Evolutionary conservation across 306 rosid species (phyloP).

Genomic region (Vicia villosa): DNA sequence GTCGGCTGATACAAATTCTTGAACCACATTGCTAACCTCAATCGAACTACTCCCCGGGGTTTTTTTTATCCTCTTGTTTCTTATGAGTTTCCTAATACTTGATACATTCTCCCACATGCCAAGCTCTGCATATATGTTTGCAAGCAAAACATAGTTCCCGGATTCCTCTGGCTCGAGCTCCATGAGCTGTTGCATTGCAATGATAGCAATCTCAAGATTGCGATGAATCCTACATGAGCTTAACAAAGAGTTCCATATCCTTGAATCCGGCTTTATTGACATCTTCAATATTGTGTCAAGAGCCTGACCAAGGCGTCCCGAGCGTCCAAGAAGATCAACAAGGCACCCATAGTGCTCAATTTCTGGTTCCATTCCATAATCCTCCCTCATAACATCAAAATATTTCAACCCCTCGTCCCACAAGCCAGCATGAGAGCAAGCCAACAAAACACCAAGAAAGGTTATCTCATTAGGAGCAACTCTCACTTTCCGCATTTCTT

Average conservation of each 20-base stretch:
- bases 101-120: constrained; percentile 79
- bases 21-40: constrained; percentile 60
- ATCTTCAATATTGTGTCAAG: constrained; percentile 58
- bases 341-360: constrained; percentile 82
- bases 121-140: constrained; percentile 72
- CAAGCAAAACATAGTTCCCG: constrained; percentile 79
- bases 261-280: constrained; percentile 72
- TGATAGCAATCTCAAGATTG: constrained; percentile 64
- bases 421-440: constrained; percentile 76
- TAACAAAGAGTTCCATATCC: constrained; percentile 82
- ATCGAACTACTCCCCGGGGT: constrained; percentile 75
- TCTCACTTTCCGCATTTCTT: constrained; percentile 52
- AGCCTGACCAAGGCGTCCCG: constrained; percentile 64
- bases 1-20: constrained; percentile 67
- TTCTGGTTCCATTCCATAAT: constrained; percentile 50
- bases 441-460: constrained; percentile 69
- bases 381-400: constrained; percentile 58
- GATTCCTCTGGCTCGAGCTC: constrained; percentile 83
- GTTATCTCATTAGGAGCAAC: constrained; percentile 70
- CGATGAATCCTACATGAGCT: constrained; percentile 69
- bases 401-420: constrained; percentile 65
- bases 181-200: constrained; percentile 61
- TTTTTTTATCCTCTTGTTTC: constrained; percentile 65
- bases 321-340: constrained; percentile 83
- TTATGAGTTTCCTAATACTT: constrained; percentile 59